Conservation (phyloP, 768 basidiomycete genomes). For the Leccinum longicurvipes region DNA sequence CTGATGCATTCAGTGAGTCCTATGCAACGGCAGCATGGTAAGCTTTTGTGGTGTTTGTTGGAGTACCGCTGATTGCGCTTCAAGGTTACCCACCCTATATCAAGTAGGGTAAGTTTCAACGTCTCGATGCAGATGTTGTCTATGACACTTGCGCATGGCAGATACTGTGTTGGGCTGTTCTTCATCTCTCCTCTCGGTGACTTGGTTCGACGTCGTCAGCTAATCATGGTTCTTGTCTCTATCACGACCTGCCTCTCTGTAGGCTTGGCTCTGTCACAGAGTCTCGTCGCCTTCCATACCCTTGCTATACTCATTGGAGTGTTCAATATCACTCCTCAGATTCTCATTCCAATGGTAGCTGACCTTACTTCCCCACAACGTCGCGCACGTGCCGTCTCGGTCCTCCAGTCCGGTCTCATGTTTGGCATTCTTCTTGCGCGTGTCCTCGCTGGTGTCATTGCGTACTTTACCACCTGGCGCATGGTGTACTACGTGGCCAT, state of each 20-base stretch:
- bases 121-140: neutral
- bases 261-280: constrained; percentile 37
- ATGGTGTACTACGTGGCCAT: constrained; percentile 42
- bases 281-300: constrained; percentile 30
- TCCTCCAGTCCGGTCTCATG: constrained; percentile 33
- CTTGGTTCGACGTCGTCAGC: constrained; percentile 40
- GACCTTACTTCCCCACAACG: constrained; percentile 38
- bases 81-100: constrained; percentile 62
- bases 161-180: constrained; percentile 34
- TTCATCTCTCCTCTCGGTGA: constrained; percentile 47
- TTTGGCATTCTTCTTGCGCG: constrained; percentile 29
- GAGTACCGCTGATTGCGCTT: constrained; percentile 1
- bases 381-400: constrained; percentile 23
- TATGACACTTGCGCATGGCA: neutral
- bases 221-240: constrained; percentile 35
- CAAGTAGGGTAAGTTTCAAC: constrained; percentile 54
- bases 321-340: constrained; percentile 39
- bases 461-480: constrained; percentile 40
- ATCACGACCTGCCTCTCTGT: constrained; percentile 38
- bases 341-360: constrained; percentile 41
- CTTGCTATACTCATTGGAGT: constrained; percentile 38
- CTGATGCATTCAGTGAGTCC: constrained; percentile 35
- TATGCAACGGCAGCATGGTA: constrained; percentile 35
- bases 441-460: constrained; percentile 38
- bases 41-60: neutral